These are phyloP conservation scores for Apium graveolens DNA, from an alignment of 129 eudicot species.

Conservation along the genomic window DNA sequence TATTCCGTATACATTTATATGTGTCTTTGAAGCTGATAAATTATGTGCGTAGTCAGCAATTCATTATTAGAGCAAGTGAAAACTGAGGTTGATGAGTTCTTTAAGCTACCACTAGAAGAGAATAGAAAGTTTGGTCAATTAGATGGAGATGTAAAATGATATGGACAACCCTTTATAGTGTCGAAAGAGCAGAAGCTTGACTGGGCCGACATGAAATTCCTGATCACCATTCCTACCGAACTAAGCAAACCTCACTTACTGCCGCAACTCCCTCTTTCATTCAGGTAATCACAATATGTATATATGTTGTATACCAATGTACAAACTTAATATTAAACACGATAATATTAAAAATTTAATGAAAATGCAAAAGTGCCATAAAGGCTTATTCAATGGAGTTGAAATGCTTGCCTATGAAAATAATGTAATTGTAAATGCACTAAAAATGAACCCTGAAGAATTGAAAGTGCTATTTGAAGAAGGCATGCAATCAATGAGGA, in stretches of 20 bases:
- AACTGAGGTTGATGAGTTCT: constrained; percentile 17
- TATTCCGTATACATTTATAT: too few species aligned
- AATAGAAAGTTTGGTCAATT: constrained; percentile 27
- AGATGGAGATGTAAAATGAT: constrained; percentile 35
- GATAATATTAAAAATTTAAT: too few species aligned
- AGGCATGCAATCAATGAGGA: constrained; percentile 35
- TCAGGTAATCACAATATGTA: constrained; percentile 32
- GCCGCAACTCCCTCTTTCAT: constrained; percentile 36
- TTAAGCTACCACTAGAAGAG: constrained; percentile 31
- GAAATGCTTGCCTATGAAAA: constrained; percentile 19
- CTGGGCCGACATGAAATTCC: constrained; percentile 39
- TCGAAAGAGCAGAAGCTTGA: constrained; percentile 57
- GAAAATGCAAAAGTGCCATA: constrained; percentile 23
- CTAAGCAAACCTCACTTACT: constrained; percentile 32
- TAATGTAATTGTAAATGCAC: constrained; percentile 31
- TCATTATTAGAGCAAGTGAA: constrained; percentile 17
- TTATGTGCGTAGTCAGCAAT: constrained; percentile 19
- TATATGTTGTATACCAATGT: not conserved
- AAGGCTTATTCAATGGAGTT: constrained; percentile 35
- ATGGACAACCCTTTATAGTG: constrained; percentile 39
- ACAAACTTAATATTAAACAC: too few species aligned
- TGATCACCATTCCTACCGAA: constrained; percentile 23
- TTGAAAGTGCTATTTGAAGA: constrained; percentile 25
- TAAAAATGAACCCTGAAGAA: constrained; percentile 19
- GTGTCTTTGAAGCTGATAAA: constrained; percentile 16